Evolutionary conservation across 306 rosid genomes (phyloP).

Genomic region (Rosa persica): DNA sequence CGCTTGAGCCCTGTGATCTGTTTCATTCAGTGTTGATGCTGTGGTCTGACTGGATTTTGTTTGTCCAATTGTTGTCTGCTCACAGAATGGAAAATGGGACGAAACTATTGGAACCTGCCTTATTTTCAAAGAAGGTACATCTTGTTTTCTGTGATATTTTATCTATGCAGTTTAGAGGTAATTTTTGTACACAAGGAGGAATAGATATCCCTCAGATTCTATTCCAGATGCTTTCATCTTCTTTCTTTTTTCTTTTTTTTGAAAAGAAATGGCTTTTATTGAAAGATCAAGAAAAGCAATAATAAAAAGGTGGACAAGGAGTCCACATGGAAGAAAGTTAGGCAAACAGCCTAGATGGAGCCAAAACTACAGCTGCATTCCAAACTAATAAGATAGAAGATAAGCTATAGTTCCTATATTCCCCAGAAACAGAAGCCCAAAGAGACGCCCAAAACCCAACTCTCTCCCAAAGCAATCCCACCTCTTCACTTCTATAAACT

Average conservation of each 20-base stretch:
- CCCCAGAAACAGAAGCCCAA: neutral
- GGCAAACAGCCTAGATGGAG: too few species aligned
- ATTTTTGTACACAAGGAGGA: neutral
- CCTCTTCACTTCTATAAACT: neutral
- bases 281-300: neutral
- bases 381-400: neutral
- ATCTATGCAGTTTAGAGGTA: neutral
- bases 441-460: neutral
- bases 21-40: neutral
- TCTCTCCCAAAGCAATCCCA: neutral
- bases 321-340: neutral
- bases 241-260: too few species aligned
- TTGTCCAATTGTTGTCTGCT: neutral
- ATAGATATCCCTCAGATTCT: neutral
- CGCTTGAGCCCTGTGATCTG: neutral
- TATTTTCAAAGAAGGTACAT: slow-evolving; percentile 46
- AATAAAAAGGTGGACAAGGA: neutral
- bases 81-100: slow-evolving; percentile 12
- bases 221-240: neutral
- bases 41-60: neutral
- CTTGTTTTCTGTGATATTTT: neutral
- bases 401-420: neutral
- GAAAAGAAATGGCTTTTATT: too few species aligned
- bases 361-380: neutral
- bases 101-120: slow-evolving; percentile 75